Evolutionary conservation across 2,329 filamentous ascomycete species (phyloP).

Genomic region (Taxawa tesnikishii): DNA sequence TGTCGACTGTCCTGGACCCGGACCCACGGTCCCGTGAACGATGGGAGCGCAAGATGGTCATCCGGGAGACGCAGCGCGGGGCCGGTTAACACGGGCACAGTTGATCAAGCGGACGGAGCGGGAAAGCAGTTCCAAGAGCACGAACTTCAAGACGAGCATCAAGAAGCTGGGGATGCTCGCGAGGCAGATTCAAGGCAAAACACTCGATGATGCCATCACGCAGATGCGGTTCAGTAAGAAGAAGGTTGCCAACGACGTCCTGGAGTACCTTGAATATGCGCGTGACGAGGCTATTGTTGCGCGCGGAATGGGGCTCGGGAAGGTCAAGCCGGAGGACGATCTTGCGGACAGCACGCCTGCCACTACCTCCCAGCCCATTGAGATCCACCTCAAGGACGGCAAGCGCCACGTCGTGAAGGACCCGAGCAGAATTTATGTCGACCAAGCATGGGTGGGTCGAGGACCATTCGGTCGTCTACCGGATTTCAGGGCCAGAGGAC

Average conservation of each 20-base stretch:
- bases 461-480: conserved; percentile 49
- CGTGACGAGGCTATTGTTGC: conserved; percentile 68
- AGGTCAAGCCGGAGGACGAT: conserved; percentile 10
- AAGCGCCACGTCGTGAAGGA: conserved; percentile 59
- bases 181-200: conserved; percentile 83
- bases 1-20: conserved; percentile 60
- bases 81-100: conserved; percentile 53
- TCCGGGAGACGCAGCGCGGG: conserved; percentile 58
- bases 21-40: conserved; percentile 56
- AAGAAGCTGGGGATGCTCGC: conserved; percentile 88
- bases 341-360: conserved; percentile 9
- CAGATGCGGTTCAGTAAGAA: conserved; percentile 97
- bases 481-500: conserved; percentile 66
- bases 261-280: conserved; percentile 67
- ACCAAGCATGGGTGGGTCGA: conserved; percentile 84
- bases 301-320: conserved; percentile 69
- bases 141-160: conserved; percentile 66
- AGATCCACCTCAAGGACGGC: conserved; percentile 64
- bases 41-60: conserved; percentile 77
- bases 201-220: conserved; percentile 80
- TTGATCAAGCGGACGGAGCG: conserved; percentile 55
- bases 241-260: conserved; percentile 72
- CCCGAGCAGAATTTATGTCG: conserved; percentile 74
- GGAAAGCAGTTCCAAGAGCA: conserved; percentile 48
- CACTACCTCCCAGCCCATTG: conserved; percentile 26